Evolutionary conservation across 1,139 yeast species (phyloP).

Genomic region (Suhomyces yuchorum): DNA sequence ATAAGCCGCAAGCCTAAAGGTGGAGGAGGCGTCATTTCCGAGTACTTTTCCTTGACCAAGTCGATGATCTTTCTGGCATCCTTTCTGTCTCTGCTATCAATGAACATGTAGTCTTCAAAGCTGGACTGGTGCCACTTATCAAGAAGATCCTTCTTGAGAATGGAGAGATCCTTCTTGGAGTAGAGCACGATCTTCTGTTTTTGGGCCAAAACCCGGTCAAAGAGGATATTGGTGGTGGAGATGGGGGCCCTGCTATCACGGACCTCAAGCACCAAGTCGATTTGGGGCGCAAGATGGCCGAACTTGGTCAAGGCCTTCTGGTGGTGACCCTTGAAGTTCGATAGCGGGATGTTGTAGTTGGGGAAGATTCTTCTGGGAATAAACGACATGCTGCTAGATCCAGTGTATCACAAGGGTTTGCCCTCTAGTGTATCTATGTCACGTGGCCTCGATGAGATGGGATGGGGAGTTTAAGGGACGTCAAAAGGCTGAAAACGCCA

Average conservation of each 20-base stretch:
- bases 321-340: constrained; percentile 93
- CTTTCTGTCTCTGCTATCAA: constrained; percentile 57
- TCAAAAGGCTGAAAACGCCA: no score
- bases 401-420: no score
- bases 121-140: constrained; percentile 54
- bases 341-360: constrained; percentile 62
- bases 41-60: constrained; percentile 46
- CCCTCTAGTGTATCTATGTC: no score
- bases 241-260: constrained; percentile 90
- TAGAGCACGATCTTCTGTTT: constrained; percentile 65
- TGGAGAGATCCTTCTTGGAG: constrained; percentile 63
- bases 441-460: no score
- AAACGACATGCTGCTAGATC: constrained; percentile 33
- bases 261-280: constrained; percentile 80
- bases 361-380: constrained; percentile 59
- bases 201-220: constrained; percentile 64
- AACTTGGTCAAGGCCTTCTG: constrained; percentile 73
- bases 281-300: constrained; percentile 72
- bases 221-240: constrained; percentile 77
- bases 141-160: constrained; percentile 36
- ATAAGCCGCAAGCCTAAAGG: constrained; percentile 79
- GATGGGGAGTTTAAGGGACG: no score
- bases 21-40: constrained; percentile 60
- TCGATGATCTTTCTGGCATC: constrained; percentile 58
- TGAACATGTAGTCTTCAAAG: constrained; percentile 56